phyloP scores from a whole-genome alignment of 2,329 filamentous ascomycete species.

The Xylariaceae sp. region DNA sequence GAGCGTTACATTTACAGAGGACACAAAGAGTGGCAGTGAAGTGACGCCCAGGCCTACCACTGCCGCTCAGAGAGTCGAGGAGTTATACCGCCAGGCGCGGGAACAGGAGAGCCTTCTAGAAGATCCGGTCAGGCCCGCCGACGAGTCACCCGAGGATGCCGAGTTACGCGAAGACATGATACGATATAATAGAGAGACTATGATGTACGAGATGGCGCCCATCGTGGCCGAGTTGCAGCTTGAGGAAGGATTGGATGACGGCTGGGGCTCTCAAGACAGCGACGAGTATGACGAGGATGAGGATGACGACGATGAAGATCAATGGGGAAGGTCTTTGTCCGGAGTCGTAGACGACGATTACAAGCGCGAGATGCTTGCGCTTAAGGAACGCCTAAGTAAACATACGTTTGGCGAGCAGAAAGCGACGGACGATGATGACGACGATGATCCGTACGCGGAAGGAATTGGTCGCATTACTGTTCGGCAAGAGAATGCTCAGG shows the following conservation, averaged over 20 bases:
- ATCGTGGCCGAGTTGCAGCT: slow-evolving; percentile 89
- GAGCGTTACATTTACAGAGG: slow-evolving; percentile 57
- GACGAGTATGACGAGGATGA: slow-evolving; percentile 48
- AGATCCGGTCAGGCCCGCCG: slow-evolving; percentile 58
- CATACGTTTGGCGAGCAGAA: slow-evolving; percentile 34
- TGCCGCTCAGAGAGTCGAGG: slow-evolving; percentile 46
- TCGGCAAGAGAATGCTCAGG: slow-evolving; percentile 26
- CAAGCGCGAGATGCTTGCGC: slow-evolving; percentile 73
- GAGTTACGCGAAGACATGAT: slow-evolving; percentile 82
- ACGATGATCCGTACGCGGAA: slow-evolving; percentile 35
- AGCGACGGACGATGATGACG: slow-evolving; percentile 40
- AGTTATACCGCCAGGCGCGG: slow-evolving; percentile 52
- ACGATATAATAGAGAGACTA: slow-evolving; percentile 58
- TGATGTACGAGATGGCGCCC: slow-evolving; percentile 75
- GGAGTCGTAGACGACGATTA: slow-evolving; percentile 69
- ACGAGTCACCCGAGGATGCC: slow-evolving; percentile 77
- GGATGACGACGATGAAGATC: slow-evolving; percentile 57
- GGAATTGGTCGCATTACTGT: slow-evolving; percentile 37
- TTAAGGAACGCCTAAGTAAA: slow-evolving; percentile 63
- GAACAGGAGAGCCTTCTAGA: slow-evolving; percentile 47
- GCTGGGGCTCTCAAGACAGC: slow-evolving; percentile 37
- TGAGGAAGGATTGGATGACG: slow-evolving; percentile 62
- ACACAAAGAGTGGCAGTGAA: slow-evolving; percentile 47
- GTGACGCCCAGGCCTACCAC: slow-evolving; percentile 30
- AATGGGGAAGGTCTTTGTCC: slow-evolving; percentile 67